Evolutionary conservation across 257 asterid genomes (phyloP).

Genomic region (Nicotiana otophora): DNA sequence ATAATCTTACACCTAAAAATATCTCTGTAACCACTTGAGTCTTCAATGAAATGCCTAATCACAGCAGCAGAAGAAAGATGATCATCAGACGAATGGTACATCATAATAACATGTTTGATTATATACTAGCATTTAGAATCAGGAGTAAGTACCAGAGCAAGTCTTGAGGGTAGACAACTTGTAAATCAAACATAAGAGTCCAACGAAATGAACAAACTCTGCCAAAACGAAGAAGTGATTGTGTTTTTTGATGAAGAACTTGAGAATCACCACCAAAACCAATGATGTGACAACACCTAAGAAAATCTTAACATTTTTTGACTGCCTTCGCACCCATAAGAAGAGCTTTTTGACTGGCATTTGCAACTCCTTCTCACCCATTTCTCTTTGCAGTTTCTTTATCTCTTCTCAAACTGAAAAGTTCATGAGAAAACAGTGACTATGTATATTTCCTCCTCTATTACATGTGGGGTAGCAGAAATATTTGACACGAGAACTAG

Average conservation of each 20-base stretch:
- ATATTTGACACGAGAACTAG: neutral
- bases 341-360: conserved; percentile 54
- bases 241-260: conserved; percentile 36
- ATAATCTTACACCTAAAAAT: conserved; percentile 62
- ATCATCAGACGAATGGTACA: neutral
- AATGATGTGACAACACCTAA: conserved; percentile 36
- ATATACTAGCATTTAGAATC: too few relatives aligned
- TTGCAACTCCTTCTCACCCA: conserved; percentile 62
- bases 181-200: conserved; percentile 60
- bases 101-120: too few relatives aligned
- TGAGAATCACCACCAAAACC: conserved; percentile 55
- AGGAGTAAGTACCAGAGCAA: conserved; percentile 53
- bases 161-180: conserved; percentile 63
- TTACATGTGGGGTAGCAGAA: neutral
- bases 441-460: neutral
- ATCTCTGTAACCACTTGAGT: conserved; percentile 81
- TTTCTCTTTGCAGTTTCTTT: neutral
- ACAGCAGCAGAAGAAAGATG: neutral
- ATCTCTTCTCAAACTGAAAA: neutral
- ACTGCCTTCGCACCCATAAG: conserved; percentile 67
- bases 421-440: neutral
- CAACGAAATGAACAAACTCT: conserved; percentile 56
- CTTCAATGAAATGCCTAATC: conserved; percentile 76
- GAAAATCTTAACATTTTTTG: conserved; percentile 57
- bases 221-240: conserved; percentile 61